Evolutionary conservation across 2,329 filamentous ascomycete species (phyloP).

Genomic region (Aspergillus fructus): DNA sequence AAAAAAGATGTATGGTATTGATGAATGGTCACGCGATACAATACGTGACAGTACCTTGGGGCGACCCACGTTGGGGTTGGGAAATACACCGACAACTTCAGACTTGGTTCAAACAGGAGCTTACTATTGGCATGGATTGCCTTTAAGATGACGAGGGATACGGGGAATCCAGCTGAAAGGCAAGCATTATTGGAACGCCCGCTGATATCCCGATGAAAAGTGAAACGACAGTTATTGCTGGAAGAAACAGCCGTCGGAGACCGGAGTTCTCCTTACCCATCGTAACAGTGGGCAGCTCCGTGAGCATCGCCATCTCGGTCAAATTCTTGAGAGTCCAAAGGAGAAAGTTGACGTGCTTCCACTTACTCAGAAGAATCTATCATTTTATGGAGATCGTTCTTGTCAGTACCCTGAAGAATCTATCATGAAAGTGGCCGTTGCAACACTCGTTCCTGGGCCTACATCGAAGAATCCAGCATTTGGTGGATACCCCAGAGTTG

Average conservation of each 20-base stretch:
- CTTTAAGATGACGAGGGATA: not conserved
- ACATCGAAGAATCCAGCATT: conserved; percentile 14
- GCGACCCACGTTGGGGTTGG: conserved; percentile 7
- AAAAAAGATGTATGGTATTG: conserved; percentile 12
- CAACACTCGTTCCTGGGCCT: conserved; percentile 10
- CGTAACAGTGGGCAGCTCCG: not conserved
- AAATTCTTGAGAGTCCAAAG: not conserved
- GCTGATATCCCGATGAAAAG: not conserved
- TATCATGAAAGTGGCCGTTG: conserved; percentile 5
- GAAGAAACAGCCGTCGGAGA: not conserved
- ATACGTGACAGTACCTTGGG: conserved; percentile 10
- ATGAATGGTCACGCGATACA: conserved; percentile 8
- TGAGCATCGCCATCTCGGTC: not conserved
- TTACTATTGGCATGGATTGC: not conserved
- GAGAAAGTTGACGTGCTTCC: conserved; percentile 3
- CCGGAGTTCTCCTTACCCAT: not conserved
- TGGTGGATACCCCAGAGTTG: conserved; percentile 4
- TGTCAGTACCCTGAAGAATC: conserved; percentile 7
- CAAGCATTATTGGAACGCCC: not conserved
- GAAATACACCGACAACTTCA: conserved; percentile 7
- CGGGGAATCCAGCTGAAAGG: not conserved
- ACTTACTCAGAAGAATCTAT: conserved; percentile 8
- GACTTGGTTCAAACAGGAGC: not conserved
- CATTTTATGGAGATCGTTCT: conserved; percentile 6
- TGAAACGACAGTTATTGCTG: not conserved